Base-by-base conservation (phyloP, 2,329 filamentous ascomycete species). In the Colletotrichum neosansevieriae region DNA sequence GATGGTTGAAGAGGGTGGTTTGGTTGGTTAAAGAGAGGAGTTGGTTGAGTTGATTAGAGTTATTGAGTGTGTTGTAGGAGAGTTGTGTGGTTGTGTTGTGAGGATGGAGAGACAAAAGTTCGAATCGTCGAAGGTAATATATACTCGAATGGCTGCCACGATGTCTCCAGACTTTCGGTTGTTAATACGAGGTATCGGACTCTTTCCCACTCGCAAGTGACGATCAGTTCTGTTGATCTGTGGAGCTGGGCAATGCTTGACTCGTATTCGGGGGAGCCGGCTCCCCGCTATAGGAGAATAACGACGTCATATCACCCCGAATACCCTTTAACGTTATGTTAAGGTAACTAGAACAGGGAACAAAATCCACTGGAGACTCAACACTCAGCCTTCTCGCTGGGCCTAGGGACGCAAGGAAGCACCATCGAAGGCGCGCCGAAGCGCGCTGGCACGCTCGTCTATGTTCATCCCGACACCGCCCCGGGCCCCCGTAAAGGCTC, bases 241-340 rank as follows among this genome's bases (percentile, higher is more conserved):
- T 60, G 61, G 61, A 54, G 9, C 21, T 17, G 24, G 32, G 17
- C 17, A 13, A 13, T 50, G 54, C 54, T 51, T 40, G 34, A 19
- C 65, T 68, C 65, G 61, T 59, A 54, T 68, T 60, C 38, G 49
- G 58, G 24, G 58, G 36, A n/a, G 15, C 65, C 24, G 17, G 15
- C 19, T 50, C 54, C 40, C 53, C 58, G 45, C 58, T 50, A 42
- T 60, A 53, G 47, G 58, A 40, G 58, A 61, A 61, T 44, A 61
- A 34, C 47, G 45, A 53, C 58, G 58, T 61, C 47, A 61, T 53
- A 61, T 53, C 13, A 36, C 47, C 11, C 19, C n/a, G n/a, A 34
- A 15, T 15, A 21, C 29, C 49, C 58, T 53, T 51, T 61, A 61
- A 61, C 36, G 58, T 53, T 61, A 53, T 42, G 44, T 51, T 24